Conservation (phyloP, 192 early-diverging fungal species). For the Coemansia sp. region DNA sequence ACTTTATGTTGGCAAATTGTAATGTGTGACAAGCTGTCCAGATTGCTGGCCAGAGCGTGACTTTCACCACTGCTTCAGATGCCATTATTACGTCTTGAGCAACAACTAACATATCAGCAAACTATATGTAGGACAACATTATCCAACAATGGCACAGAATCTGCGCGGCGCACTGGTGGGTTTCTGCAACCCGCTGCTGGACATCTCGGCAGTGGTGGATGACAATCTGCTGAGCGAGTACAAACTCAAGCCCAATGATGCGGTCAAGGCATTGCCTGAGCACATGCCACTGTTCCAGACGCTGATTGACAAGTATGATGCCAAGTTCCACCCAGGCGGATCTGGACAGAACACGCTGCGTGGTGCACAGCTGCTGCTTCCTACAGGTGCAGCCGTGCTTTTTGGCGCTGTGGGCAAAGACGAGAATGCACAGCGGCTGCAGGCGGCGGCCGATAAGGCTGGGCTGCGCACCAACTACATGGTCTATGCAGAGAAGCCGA, state of each 20-base stretch:
- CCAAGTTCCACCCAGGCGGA: conserved; percentile 92
- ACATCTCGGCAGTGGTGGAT: conserved; percentile 86
- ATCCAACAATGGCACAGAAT: conserved; percentile 30
- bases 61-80: neutral
- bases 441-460: conserved; percentile 74
- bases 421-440: conserved; percentile 71
- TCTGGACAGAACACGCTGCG: conserved; percentile 96
- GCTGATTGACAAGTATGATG: conserved; percentile 67
- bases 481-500: conserved; percentile 70
- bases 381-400: conserved; percentile 83
- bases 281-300: conserved; percentile 86
- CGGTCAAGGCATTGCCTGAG: conserved; percentile 87
- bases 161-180: conserved; percentile 70
- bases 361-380: conserved; percentile 87
- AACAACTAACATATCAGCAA: neutral
- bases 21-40: neutral
- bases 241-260: conserved; percentile 89
- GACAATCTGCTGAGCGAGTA: conserved; percentile 79
- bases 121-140: neutral
- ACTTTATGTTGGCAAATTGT: neutral
- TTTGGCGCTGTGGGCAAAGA: conserved; percentile 93
- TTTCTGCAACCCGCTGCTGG: conserved; percentile 97
- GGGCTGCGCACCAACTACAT: conserved; percentile 91
- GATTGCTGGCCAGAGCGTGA: conserved; percentile 7
- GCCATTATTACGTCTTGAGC: neutral